These are phyloP conservation scores for Ogataea siamensis DNA, from an alignment of 805 yeast genomes.

Conservation along the genomic window DNA sequence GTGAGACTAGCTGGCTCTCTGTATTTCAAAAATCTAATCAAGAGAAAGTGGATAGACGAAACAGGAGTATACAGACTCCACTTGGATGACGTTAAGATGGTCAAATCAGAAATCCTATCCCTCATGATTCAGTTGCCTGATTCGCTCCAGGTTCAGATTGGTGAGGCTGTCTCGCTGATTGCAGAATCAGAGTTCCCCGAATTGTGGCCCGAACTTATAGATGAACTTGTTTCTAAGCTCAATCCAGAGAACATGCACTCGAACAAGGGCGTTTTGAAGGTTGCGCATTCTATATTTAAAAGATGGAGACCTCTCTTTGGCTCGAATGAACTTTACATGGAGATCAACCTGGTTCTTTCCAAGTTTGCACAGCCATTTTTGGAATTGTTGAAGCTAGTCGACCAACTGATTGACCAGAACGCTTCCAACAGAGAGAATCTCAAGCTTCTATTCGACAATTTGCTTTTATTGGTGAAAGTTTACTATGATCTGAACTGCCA, in stretches of 20 bases:
- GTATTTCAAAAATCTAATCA: slow-evolving; percentile 84
- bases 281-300: slow-evolving; percentile 93
- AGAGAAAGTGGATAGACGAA: slow-evolving; percentile 86
- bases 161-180: slow-evolving; percentile 87
- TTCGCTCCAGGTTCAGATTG: slow-evolving; percentile 85
- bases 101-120: slow-evolving; percentile 77
- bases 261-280: slow-evolving; percentile 83
- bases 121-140: slow-evolving; percentile 82
- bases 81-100: slow-evolving; percentile 55
- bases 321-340: slow-evolving; percentile 84
- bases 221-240: slow-evolving; percentile 67
- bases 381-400: slow-evolving; percentile 64
- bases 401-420: slow-evolving; percentile 53
- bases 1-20: slow-evolving; percentile 85
- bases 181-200: slow-evolving; percentile 97
- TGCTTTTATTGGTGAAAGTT: slow-evolving; percentile 70
- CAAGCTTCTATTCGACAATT: slow-evolving; percentile 60
- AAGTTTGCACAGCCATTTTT: slow-evolving; percentile 81
- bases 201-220: slow-evolving; percentile 76
- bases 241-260: slow-evolving; percentile 63
- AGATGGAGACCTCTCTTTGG: slow-evolving; percentile 96
- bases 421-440: slow-evolving; percentile 49
- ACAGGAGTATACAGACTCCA: slow-evolving; percentile 74
- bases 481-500: slow-evolving; percentile 95
- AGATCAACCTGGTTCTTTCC: slow-evolving; percentile 81